Evolutionary conservation across 345 rosid species (phyloP), one percentile per base, ranked within the genome.

Genomic region (Hibiscus trionum): DNA sequence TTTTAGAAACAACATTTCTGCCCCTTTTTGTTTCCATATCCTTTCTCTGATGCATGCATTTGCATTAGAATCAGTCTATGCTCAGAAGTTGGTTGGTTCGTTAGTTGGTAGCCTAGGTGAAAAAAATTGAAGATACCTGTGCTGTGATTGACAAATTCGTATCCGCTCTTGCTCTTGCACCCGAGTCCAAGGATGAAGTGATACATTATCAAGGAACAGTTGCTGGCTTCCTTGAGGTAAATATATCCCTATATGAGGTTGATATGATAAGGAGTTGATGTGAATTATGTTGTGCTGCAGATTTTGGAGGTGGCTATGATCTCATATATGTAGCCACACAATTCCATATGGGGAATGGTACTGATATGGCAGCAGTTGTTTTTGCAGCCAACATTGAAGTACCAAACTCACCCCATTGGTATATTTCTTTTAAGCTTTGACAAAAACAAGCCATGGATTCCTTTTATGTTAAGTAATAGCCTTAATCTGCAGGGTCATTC

Each of bases 51-150:
- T 56, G 27, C 61, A 63, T 17, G 53, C 69, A 44, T 61, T 75
- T 58, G 78, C 68, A 42, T 44, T 76, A 77, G 79, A 75, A 16
- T 70, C 12, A 77, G 76, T 49, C 69, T 17, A 63, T 73, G 60
- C 47, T 69, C 17, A 56, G 71, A 65, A 17, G 10, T 70, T 61
- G 11, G 46, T 37, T 37, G 9, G 44, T 39, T 39, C 11, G 10
- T 39, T 39, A 9, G 46, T 10, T 2, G 14, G 47, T 44, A 44
- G 47, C 47, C 47, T 44, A 44, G 11, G 44, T 39, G 44, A 39
- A 39, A 39, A 39, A 39, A 39, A 7, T 7, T 39, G 44, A 39
- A 39, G 44, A 39, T 39, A 39, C 44, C 11, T 39, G 44, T 1
- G 10, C 44, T 39, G 44, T 7, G 44, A 39, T 39, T 39, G 10